These are phyloP conservation scores for Beta vulgaris DNA, from an alignment of 148 eudicot species.

Conservation along the genomic window DNA sequence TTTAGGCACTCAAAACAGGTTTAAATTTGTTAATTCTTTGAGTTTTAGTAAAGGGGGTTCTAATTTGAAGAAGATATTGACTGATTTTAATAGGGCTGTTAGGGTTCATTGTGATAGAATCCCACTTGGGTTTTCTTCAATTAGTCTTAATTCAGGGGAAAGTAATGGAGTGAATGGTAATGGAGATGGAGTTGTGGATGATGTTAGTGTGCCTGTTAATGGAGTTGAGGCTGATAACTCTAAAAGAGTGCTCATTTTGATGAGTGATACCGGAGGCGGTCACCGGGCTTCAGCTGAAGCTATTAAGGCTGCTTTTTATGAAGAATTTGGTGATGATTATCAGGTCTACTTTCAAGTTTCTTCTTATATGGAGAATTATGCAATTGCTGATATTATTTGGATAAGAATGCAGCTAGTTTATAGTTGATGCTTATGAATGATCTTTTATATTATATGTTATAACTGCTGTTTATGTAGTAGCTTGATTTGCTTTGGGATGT, in stretches of 20 bases:
- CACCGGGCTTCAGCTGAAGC: constrained; percentile 99
- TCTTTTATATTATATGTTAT: not conserved
- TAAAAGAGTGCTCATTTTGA: constrained; percentile 84
- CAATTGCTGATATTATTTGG: not conserved
- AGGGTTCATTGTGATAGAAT: constrained; percentile 73
- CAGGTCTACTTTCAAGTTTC: constrained; percentile 42
- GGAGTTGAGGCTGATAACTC: constrained; percentile 41
- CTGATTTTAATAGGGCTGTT: constrained; percentile 64
- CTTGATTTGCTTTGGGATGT: not conserved
- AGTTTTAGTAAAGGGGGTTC: constrained; percentile 45
- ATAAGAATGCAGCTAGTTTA: not conserved
- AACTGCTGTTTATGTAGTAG: not conserved
- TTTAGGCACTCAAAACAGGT: constrained; percentile 32
- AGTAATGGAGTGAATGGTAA: constrained; percentile 45
- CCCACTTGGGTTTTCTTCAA: constrained; percentile 76
- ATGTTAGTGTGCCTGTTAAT: constrained; percentile 36
- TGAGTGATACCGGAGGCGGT: constrained; percentile 99
- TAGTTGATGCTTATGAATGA: constrained; percentile 4
- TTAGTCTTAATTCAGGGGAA: constrained; percentile 42
- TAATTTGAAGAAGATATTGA: constrained; percentile 38
- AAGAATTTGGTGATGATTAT: constrained; percentile 83
- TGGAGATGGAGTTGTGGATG: constrained; percentile 56
- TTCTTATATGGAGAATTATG: not conserved
- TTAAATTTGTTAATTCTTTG: constrained; percentile 47
- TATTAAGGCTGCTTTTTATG: constrained; percentile 70